Percentiles rank a stretch among this genome's conserved stretches.
These are phyloP conservation scores for Cryptosporidium canis DNA, from an alignment of 169 alveolate species.

Conservation along the genomic window DNA sequence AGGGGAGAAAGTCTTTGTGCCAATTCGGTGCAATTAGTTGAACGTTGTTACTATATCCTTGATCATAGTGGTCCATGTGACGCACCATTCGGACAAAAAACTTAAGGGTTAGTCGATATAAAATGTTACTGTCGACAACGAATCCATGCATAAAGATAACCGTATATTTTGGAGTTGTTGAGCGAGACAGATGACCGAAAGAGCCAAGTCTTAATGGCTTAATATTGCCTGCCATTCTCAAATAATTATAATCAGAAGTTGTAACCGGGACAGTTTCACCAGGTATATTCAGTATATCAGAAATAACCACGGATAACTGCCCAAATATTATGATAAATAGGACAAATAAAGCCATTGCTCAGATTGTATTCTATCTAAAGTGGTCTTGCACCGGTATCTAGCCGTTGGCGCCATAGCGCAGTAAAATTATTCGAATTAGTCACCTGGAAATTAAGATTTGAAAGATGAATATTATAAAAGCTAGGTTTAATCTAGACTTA, in stretches of 20 bases:
- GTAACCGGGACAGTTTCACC: background rate
- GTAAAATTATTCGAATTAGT: background rate
- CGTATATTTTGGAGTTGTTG: slow-evolving; percentile 52
- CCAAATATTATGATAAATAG: background rate
- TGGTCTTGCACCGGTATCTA: slow-evolving; percentile 8
- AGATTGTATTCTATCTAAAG: background rate
- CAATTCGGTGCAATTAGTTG: slow-evolving; percentile 65
- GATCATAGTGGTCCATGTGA: slow-evolving; percentile 58
- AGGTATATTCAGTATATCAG: background rate
- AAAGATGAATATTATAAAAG: too few species aligned
- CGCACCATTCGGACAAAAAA: slow-evolving; percentile 55
- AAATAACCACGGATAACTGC: background rate
- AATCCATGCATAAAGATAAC: slow-evolving; percentile 69
- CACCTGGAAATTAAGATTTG: too few species aligned
- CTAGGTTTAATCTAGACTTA: too few species aligned
- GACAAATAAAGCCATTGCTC: slow-evolving; percentile 2
- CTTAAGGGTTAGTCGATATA: slow-evolving; percentile 24
- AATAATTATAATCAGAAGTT: slow-evolving; percentile 15
- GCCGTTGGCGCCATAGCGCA: background rate
- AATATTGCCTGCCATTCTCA: slow-evolving; percentile 10
- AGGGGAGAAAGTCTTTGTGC: slow-evolving; percentile 45
- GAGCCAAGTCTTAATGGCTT: slow-evolving; percentile 22
- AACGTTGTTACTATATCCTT: slow-evolving; percentile 40
- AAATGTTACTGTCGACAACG: background rate
- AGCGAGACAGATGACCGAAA: slow-evolving; percentile 32